These are phyloP conservation scores for Athelia sp. DNA, from an alignment of 1,284 basidiomycete species.

Conservation along the genomic window DNA sequence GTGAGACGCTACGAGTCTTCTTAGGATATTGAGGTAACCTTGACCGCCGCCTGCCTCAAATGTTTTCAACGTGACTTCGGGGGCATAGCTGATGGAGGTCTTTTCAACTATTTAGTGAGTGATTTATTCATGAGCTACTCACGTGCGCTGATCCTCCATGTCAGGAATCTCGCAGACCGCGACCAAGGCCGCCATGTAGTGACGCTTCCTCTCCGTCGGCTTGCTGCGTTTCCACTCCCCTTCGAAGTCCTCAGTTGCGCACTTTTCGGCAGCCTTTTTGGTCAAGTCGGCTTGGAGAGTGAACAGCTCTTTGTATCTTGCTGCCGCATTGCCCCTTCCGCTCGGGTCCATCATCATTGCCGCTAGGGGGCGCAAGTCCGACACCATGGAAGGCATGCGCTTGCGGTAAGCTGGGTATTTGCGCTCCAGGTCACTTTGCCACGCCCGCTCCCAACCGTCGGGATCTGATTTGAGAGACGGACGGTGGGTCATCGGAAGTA, in stretches of 20 bases:
- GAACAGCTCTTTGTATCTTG: constrained; percentile 6
- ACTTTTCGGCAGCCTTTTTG: constrained; percentile 4
- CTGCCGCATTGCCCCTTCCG: too few species aligned
- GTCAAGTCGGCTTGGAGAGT: constrained; percentile 9
- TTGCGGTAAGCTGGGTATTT: neutral
- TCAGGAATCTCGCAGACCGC: constrained; percentile 4
- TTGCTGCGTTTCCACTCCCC: constrained; percentile 8
- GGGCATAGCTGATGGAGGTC: neutral
- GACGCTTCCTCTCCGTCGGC: constrained; percentile 8
- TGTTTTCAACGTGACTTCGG: neutral
- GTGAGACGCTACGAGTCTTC: neutral
- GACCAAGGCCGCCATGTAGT: constrained; percentile 10
- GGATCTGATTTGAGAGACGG: too few species aligned
- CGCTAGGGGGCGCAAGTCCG: neutral
- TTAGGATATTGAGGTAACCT: neutral
- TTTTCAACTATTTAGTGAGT: neutral
- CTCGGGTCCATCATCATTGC: neutral
- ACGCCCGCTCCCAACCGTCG: neutral
- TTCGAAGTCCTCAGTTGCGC: constrained; percentile 12
- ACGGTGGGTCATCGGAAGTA: too few species aligned
- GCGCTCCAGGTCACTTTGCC: neutral
- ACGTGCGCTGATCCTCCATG: neutral
- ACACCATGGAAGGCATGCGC: too few species aligned
- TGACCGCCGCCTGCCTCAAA: neutral
- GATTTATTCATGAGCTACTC: too few species aligned